These are phyloP conservation scores for Pyricularia sp. DNA, from an alignment of 2,329 filamentous ascomycete genomes.

Conservation along the genomic window DNA sequence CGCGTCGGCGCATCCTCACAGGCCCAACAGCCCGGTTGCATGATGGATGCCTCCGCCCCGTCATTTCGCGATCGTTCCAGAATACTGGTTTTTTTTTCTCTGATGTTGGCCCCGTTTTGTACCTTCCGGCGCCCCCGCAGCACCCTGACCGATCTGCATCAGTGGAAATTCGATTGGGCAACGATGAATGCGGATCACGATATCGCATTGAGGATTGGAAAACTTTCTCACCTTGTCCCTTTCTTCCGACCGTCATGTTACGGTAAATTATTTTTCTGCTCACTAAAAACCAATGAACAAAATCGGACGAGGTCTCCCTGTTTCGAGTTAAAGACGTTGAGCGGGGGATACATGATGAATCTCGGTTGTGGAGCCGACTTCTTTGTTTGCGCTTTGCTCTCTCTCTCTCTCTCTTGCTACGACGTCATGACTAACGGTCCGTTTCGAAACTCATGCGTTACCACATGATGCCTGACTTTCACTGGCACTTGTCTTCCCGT, in stretches of 20 bases:
- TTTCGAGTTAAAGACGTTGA: background rate
- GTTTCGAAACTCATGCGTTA: background rate
- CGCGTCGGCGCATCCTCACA: background rate
- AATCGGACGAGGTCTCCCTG: background rate
- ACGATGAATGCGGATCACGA: background rate
- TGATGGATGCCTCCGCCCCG: background rate
- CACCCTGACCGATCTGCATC: background rate
- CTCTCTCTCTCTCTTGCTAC: no score
- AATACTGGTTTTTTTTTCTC: background rate
- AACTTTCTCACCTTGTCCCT: background rate
- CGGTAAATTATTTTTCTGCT: background rate
- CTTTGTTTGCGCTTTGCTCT: background rate
- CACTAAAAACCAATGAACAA: background rate
- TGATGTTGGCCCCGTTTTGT: background rate
- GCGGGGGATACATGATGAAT: background rate
- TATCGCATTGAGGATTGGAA: background rate
- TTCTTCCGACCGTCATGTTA: background rate
- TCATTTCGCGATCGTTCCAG: background rate
- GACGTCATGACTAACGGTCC: background rate
- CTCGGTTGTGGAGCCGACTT: background rate
- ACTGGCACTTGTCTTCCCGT: background rate
- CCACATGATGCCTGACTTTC: background rate
- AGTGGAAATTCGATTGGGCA: background rate
- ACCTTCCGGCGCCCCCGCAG: no score
- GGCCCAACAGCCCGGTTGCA: background rate